These are phyloP conservation scores for Rossbeevera mucosa DNA, from an alignment of 768 basidiomycete species.

Conservation along the genomic window DNA sequence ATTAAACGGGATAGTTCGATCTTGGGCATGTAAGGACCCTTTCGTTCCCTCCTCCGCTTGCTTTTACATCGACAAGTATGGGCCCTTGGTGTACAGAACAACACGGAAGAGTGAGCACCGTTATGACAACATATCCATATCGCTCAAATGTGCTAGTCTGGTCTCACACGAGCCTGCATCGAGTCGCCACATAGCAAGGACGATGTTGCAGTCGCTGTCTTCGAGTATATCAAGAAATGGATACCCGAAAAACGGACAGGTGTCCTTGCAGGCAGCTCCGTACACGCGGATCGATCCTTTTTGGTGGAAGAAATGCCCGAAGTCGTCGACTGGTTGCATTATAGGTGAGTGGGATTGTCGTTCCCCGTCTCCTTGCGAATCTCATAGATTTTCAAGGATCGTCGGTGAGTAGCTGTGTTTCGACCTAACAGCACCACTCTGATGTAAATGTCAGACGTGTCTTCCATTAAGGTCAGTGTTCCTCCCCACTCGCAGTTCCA, in stretches of 20 bases:
- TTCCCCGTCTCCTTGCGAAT: not conserved
- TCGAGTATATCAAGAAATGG: conserved; percentile 82
- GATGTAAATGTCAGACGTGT: conserved; percentile 55
- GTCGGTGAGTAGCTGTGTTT: conserved; percentile 49
- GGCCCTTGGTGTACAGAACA: conserved; percentile 81
- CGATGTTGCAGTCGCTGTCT: conserved; percentile 54
- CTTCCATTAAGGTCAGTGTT: conserved; percentile 63
- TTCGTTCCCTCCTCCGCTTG: not conserved
- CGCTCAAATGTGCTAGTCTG: conserved; percentile 48
- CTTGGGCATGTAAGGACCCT: conserved; percentile 58
- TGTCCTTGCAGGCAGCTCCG: conserved; percentile 83
- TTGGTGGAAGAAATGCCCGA: conserved; percentile 76
- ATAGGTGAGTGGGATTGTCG: conserved; percentile 46
- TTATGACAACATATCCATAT: not conserved
- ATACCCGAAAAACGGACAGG: conserved; percentile 60
- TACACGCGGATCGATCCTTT: conserved; percentile 77
- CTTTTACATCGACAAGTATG: conserved; percentile 52
- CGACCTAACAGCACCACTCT: not conserved
- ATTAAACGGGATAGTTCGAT: conserved; percentile 65
- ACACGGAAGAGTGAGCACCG: conserved; percentile 58
- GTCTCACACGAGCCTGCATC: conserved; percentile 76
- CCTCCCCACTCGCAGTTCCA: not conserved
- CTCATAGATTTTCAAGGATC: conserved; percentile 41
- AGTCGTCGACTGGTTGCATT: conserved; percentile 74
- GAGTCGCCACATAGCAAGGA: conserved; percentile 60